Percentiles rank a stretch among this genome's conserved stretches.
Evolutionary conservation across 768 basidiomycete species (phyloP).

Genomic region (Cystofilobasidium ferigula): DNA sequence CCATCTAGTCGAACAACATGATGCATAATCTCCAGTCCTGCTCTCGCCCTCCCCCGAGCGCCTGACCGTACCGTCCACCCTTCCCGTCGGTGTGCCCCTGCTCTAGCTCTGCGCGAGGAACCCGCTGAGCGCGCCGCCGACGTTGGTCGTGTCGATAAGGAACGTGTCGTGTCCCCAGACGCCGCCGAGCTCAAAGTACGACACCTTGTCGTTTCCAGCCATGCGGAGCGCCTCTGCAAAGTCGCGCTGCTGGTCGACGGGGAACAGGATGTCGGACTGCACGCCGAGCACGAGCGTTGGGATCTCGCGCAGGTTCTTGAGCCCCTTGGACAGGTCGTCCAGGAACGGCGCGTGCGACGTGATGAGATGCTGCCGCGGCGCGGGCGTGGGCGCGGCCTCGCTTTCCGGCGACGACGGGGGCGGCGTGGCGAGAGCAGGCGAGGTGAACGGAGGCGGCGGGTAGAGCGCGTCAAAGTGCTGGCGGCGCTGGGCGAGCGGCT

Average conservation of each 20-base stretch:
- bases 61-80: too few species aligned
- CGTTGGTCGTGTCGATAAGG: slow-evolving; percentile 25
- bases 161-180: slow-evolving; percentile 63
- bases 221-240: slow-evolving; percentile 80
- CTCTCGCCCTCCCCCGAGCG: too few species aligned
- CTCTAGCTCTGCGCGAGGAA: slow-evolving; percentile 16
- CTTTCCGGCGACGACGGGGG: slow-evolving; percentile 27
- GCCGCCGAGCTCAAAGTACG: slow-evolving; percentile 93
- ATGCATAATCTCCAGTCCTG: too few species aligned
- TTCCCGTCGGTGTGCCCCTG: too few species aligned
- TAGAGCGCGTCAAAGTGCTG: slow-evolving; percentile 29
- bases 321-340: slow-evolving; percentile 62
- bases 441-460: slow-evolving; percentile 31
- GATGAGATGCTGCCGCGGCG: slow-evolving; percentile 11
- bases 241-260: slow-evolving; percentile 94
- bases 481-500: slow-evolving; percentile 45
- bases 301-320: slow-evolving; percentile 60
- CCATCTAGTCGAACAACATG: too few species aligned
- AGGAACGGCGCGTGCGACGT: slow-evolving; percentile 50
- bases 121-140: slow-evolving; percentile 24
- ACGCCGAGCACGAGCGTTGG: slow-evolving; percentile 84
- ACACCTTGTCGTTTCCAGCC: slow-evolving; percentile 76
- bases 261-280: slow-evolving; percentile 92
- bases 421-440: too few species aligned
- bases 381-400: neutral